Evolutionary conservation across 257 asterid genomes (phyloP).

Genomic region (Avicennia marina): DNA sequence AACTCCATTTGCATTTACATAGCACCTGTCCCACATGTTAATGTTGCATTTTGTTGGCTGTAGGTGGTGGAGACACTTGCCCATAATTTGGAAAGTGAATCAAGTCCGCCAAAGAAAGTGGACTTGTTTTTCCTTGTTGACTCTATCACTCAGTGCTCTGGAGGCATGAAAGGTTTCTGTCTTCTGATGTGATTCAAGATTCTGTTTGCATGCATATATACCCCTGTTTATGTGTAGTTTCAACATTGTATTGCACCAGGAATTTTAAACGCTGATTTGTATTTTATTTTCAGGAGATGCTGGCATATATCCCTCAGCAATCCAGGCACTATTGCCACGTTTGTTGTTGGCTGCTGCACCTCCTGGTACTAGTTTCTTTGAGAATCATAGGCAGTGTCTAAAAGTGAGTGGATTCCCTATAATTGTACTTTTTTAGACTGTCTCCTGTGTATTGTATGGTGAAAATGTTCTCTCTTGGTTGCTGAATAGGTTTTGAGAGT

Average conservation of each 20-base stretch:
- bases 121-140: slow-evolving; percentile 93
- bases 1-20: neutral
- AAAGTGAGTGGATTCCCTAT: slow-evolving; percentile 48
- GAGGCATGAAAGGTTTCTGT: slow-evolving; percentile 64
- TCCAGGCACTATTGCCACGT: slow-evolving; percentile 69
- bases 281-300: slow-evolving; percentile 60
- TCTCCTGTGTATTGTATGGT: slow-evolving; percentile 11
- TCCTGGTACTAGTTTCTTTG: slow-evolving; percentile 62
- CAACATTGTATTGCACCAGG: neutral
- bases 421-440: slow-evolving; percentile 5
- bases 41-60: slow-evolving; percentile 2
- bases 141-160: slow-evolving; percentile 75
- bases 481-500: slow-evolving; percentile 80
- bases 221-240: neutral
- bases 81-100: slow-evolving; percentile 53
- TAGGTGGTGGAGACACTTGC: slow-evolving; percentile 72
- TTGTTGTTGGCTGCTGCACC: slow-evolving; percentile 88
- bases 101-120: slow-evolving; percentile 62
- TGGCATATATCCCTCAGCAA: slow-evolving; percentile 67
- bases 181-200: slow-evolving; percentile 5
- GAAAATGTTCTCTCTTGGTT: slow-evolving; percentile 13
- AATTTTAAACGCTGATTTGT: slow-evolving; percentile 10
- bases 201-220: neutral
- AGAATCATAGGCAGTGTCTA: slow-evolving; percentile 87
- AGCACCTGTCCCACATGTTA: neutral